phyloP scores from a whole-genome alignment of 202 grass and related monocot genomes.

The Eragrostis tef region DNA sequence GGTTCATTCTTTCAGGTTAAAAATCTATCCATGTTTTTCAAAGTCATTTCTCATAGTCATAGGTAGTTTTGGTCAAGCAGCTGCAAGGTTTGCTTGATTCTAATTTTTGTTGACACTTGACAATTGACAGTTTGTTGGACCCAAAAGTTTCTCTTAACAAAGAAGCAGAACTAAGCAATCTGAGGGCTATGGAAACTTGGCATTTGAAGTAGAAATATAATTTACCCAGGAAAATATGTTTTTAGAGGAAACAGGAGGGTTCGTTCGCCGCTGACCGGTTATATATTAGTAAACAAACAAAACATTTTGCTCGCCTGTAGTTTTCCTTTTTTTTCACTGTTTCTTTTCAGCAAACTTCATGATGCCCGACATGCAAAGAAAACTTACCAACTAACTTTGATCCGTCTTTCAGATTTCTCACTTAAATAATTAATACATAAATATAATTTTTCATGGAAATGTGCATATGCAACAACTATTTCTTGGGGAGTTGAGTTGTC shows the following conservation, averaged over 20 bases:
- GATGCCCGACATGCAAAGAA: not conserved
- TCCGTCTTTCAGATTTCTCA: slow-evolving; percentile 9
- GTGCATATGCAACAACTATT: not conserved
- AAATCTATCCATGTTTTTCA: not conserved
- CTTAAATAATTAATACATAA: not conserved
- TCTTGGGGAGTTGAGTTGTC: slow-evolving; percentile 12
- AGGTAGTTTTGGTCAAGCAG: not conserved
- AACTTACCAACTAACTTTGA: not conserved
- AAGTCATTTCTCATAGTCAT: not conserved
- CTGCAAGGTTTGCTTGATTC: slow-evolving; percentile 1
- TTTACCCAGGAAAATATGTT: not conserved
- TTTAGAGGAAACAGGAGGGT: not conserved
- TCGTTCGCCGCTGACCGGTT: too few relatives aligned
- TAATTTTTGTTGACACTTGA: not conserved
- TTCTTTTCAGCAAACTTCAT: not conserved
- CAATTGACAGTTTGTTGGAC: slow-evolving; percentile 12
- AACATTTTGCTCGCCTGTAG: too few relatives aligned
- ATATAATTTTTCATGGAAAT: not conserved
- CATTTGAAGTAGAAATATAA: not conserved
- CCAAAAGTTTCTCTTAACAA: not conserved
- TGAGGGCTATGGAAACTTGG: not conserved
- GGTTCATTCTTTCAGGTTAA: not conserved
- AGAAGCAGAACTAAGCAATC: not conserved
- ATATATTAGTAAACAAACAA: not conserved
- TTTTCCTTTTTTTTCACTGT: not conserved